Evolutionary conservation across 768 basidiomycete species (phyloP), one percentile per base, ranked within the genome.

Genomic region (Mycena chlorophos): DNA sequence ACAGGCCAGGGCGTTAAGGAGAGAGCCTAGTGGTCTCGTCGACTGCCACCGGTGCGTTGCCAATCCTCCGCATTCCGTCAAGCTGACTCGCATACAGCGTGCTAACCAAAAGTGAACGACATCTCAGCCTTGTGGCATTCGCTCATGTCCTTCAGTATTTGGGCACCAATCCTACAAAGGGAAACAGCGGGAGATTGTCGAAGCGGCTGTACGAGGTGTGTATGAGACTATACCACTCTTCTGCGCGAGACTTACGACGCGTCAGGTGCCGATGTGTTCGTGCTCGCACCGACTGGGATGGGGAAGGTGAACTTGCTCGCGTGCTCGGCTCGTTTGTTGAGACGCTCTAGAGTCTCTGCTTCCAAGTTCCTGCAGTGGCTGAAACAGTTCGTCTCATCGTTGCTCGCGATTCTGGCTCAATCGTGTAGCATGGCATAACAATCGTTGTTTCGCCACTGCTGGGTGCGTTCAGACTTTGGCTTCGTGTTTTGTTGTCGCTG

Each of bases 261-360:
- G 31, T 4, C 53, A 89, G 89, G 87, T 3, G 71, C 70, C 8
- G 90, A 92, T 68, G 83, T 92, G 14, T 78, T 92, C 47, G 88
- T 91, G 10, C 77, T 92, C 2, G 91, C 91, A 17, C 90, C 91
- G 0, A 94, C 92, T 10, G 90, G 91, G 3, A 90, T 93, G 88
- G 92, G 91, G 29, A 94, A 94, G 80, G 91, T 87, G 27, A 34
- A 64, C 16, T 49, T 1, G 31, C n/a, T 6, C 66, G 47, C 4
- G 2, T 22, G 16, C 8, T 39, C 4, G 6, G 6, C 23, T 31
- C 1, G 20, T 3, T 43, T 28, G 23, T 23, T 5, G 22, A 49
- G 45, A 51, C 40, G 20, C 30, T 20, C 3, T 49, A 91, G 89
- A 91, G 89, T 63, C 64, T 94, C 3, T 94, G 91, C 69, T 94